Evolutionary conservation across 2,329 filamentous ascomycete genomes (phyloP), one percentile per base, ranked within the genome.

Genomic region (Exophiala aquamarina): DNA sequence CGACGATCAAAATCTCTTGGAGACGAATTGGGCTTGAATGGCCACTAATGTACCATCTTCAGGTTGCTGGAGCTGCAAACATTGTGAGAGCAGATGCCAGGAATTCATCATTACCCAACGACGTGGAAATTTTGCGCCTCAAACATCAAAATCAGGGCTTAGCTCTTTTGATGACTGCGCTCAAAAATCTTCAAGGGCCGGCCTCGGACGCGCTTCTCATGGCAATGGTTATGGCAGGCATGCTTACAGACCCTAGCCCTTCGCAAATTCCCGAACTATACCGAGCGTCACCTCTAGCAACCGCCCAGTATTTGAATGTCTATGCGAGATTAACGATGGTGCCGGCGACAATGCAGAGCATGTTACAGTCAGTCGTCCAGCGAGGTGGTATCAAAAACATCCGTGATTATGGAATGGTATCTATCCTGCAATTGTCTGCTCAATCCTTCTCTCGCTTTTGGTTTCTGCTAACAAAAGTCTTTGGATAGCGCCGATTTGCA

Each of bases 1-100:
- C 41, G 1, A 38, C 28, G 36, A 36, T 50, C 11, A 50, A 44
- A 18, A 41, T 41, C 14, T 26, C 48, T 11, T 50, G 48, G 48
- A 37, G 38, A 29, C 29, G 48, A 15, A 14, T 35, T 11, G 48
- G 48, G 2, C 43, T 46, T 15, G 43, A 50, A 17, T 50, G 48
- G 48, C 48, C 48, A 5, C 18, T 43, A 13, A 50, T 50, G 48
- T 50, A 42, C 33, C 48, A 50, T 32, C 43, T 50, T 7, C 48
- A 50, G 29, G 43, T 50, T 1, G 37, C 48, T 20, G 34, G 35
- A 19, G 48, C 48, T 3, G 43, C 38, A 4, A 50, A 50, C 34
- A 17, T 50, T n/a, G 23, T 42, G 8, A 43, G 48, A 21, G 48
- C 39, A 13, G 32, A 41, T 28, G n/a, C n/a, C 23, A 31, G 34